Evolutionary conservation across 2,329 filamentous ascomycete species (phyloP).

Genomic region (Davidsoniella neocaledoniae): DNA sequence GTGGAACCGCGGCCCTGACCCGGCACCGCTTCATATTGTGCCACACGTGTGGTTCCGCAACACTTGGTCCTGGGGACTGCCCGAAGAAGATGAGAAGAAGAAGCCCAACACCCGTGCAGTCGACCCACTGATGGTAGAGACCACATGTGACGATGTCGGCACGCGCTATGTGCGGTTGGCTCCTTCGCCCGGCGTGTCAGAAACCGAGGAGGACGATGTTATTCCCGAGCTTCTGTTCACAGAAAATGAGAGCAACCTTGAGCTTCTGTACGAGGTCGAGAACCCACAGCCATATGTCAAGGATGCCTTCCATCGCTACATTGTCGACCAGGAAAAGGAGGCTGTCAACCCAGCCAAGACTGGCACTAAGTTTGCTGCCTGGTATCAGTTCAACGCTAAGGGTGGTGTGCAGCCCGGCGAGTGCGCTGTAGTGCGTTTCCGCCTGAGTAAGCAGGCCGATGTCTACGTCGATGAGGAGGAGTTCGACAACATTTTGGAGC

Average conservation of each 20-base stretch:
- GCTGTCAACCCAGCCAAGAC: conserved; percentile 64
- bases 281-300: conserved; percentile 81
- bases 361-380: conserved; percentile 81
- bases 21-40: conserved; percentile 80
- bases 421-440: conserved; percentile 87
- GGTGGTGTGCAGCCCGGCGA: conserved; percentile 78
- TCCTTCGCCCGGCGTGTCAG: conserved; percentile 68
- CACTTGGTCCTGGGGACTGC: conserved; percentile 88
- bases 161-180: conserved; percentile 72
- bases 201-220: conserved; percentile 44
- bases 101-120: conserved; percentile 63
- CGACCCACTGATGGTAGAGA: conserved; percentile 24
- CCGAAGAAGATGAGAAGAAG: conserved; percentile 57
- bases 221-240: conserved; percentile 78
- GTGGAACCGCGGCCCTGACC: conserved; percentile 85
- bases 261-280: conserved; percentile 56
- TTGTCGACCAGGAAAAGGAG: conserved; percentile 64
- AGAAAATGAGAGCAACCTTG: conserved; percentile 85
- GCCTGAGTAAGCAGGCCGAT: conserved; percentile 59
- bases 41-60: conserved; percentile 96
- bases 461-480: conserved; percentile 79
- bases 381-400: conserved; percentile 82
- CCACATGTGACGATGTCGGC: conserved; percentile 49
- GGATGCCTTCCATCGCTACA: conserved; percentile 81
- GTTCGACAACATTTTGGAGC: conserved; percentile 81